Conservation (phyloP, 257 asterid genomes). For the Ilex aquifolium region DNA sequence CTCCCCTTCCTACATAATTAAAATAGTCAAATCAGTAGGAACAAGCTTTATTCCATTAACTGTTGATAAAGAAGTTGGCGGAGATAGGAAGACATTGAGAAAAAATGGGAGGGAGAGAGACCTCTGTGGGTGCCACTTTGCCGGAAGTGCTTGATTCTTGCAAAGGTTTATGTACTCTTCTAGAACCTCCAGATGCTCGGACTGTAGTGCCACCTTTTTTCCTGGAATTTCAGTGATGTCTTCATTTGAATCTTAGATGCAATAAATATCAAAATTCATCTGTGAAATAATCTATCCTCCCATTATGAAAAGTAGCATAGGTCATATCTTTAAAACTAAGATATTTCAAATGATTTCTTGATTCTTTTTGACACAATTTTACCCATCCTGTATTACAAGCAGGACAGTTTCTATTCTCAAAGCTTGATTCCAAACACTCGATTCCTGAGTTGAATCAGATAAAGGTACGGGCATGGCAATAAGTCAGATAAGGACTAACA, state of each 20-base stretch:
- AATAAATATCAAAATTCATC: neutral
- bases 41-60: neutral
- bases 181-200: constrained; percentile 34
- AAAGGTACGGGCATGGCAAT: too few relatives aligned
- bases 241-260: neutral
- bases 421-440: neutral
- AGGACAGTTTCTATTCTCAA: neutral
- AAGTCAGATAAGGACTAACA: too few relatives aligned
- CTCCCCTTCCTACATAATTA: constrained; percentile 40
- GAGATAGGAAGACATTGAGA: neutral
- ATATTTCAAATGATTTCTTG: neutral
- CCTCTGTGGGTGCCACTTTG: constrained; percentile 52
- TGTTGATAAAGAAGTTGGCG: neutral
- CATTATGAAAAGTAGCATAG: neutral
- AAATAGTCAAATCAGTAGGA: neutral
- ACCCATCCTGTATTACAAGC: neutral
- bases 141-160: constrained; percentile 54
- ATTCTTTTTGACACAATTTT: neutral
- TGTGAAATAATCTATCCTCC: neutral
- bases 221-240: constrained; percentile 28
- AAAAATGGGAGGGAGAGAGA: constrained; percentile 10
- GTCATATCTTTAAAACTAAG: neutral
- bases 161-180: constrained; percentile 41
- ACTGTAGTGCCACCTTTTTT: constrained; percentile 35
- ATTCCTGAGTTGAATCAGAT: too few relatives aligned